Conservation (phyloP, 1,139 yeast species). For the Sugiyamaella xylanicola region DNA sequence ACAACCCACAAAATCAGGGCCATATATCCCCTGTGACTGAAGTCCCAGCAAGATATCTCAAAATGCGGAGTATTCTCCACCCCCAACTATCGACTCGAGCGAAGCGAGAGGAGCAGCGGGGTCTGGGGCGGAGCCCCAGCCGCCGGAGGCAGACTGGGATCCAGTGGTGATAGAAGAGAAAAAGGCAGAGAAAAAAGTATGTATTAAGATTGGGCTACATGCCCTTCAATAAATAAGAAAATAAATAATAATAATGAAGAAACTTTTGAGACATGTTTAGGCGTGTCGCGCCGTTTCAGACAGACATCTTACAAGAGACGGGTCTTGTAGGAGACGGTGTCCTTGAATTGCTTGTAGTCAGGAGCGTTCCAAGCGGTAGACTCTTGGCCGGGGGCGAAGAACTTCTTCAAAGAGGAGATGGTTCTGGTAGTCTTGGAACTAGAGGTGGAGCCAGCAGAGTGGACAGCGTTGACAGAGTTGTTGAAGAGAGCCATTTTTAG, state of each 20-base stretch:
- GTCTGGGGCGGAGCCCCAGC: not conserved
- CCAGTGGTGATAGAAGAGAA: too few relatives aligned
- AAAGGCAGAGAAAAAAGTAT: not conserved
- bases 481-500: constrained; percentile 14
- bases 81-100: not conserved
- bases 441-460: constrained; percentile 10
- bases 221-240: not conserved
- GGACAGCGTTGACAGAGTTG: constrained; percentile 12
- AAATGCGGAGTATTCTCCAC: too few relatives aligned
- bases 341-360: constrained; percentile 12
- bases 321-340: constrained; percentile 7
- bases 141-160: not conserved
- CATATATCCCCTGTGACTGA: too few relatives aligned
- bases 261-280: too few relatives aligned
- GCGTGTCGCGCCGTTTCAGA: not conserved
- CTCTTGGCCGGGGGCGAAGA: constrained; percentile 5
- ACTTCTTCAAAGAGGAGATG: constrained; percentile 9
- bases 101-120: not conserved
- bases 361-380: constrained; percentile 13
- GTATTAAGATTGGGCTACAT: not conserved
- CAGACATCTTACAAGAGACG: constrained; percentile 14
- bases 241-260: not conserved
- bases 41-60: too few relatives aligned
- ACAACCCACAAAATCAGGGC: too few relatives aligned
- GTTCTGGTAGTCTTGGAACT: constrained; percentile 8